Base-by-base conservation (phyloP, 495 filamentous ascomycete species). In the Letharia columbiana region DNA sequence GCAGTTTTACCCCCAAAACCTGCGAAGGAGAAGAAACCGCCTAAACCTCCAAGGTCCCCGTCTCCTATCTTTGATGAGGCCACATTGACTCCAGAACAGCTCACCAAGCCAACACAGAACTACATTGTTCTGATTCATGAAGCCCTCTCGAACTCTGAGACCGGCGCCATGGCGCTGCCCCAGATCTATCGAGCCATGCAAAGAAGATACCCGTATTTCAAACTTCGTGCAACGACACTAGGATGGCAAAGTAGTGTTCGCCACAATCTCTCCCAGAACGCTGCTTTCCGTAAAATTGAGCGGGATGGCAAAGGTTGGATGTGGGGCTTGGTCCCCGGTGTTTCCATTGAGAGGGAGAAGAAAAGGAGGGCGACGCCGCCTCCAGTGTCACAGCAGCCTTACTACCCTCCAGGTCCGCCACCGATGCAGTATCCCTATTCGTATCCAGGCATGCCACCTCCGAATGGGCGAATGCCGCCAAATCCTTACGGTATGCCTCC, bases 221-320 rank as follows among this genome's bases (percentile, higher is more conserved):
- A 89, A 67, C 90, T 97, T 75, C 84, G 84, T 63, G 86, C 86
- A 40, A 76, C 80, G 69, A 79, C 81, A 49, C 93, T 91, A 9
- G 94, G 94, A 18, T 98, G 94, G 94, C 93, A 97, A 72, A 96
- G 92, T 69, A 96, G 91, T 77, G 91, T 98, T 31, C 88, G 94
- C 7, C 94, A 98, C 75, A 98, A 98, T 67, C 82, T 98, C 37
- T 89, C 91, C 44, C 91, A 94, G 63, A 90, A 96, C 71, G 82
- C 87, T 60, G 87, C 91, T 33, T 98, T 98, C 75, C 82, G 84
- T 73, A 95, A 96, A 73, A 89, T 91, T 50, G 89, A 94, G 67
- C 74, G 83, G 68, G 86, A 88, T 70, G 86, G 86, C 5, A 88
- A 88, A 72, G 86, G 86, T 56, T 89, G 85, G 84, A 80, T 86